Evolutionary conservation across 2,329 filamentous ascomycete species (phyloP), one percentile per base, ranked within the genome.

Genomic region (Sclerotinia subarctica): DNA sequence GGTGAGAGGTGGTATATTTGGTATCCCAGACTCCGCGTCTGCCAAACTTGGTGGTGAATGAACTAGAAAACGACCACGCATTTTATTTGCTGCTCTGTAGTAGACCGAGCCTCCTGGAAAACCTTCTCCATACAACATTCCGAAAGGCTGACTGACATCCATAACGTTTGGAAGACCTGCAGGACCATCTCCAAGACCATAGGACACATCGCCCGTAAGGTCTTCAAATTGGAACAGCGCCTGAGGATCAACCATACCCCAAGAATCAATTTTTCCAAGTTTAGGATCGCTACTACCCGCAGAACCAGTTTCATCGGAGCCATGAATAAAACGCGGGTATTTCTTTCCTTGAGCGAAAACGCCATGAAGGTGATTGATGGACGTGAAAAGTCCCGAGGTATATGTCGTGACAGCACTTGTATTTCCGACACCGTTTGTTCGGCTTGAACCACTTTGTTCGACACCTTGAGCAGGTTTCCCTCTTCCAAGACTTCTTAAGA

Each of bases 61-160:
- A 26, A 83, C 85, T 44, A 97, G 81, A 73, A 93, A 94, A 24
- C 89, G 88, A 21, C 93, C 92, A 63, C 90, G 86, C 78, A 89
- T 87, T 78, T 96, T 93, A 58, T 88, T 87, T 2, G 85, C 83
- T 13, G 88, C 86, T 46, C 93, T 90, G 75, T 90, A 96, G 77
- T 94, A 95, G 56, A 88, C 85, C 67, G 90, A 88, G 4, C 94
- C 94, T 60, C 92, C 91, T 0, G 93, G 93, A 67, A 90, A 92
- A 2, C 93, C 94, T 80, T 97, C 93, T 3, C 93, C 94, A 66
- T 92, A 89, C 10, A 96, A 81, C 80, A 94, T 86, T 11, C 94
- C 94, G 76, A 91, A 94, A 11, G 87, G 86, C 74, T 94, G 91
- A 76, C 93, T 97, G 47, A 97, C 86, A 76, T 97, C 94, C 90